Conservation (phyloP, 2,329 filamentous ascomycete species). For the Tolypocladium endophyticum region DNA sequence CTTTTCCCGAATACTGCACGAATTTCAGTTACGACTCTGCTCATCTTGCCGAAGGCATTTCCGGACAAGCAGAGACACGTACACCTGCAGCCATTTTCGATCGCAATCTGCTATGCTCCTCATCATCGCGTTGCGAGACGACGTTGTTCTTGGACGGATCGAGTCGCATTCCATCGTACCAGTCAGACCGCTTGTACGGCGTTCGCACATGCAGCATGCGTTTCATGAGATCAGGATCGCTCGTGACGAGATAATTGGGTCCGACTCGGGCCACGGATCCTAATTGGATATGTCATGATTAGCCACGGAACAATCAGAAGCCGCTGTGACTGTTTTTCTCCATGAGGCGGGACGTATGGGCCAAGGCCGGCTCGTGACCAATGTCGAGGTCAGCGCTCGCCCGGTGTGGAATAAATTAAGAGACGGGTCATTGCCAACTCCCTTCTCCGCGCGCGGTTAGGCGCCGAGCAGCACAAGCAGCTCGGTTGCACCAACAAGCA, state of each 20-base stretch:
- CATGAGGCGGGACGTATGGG: not conserved
- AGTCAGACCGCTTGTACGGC: constrained; percentile 23
- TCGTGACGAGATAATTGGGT: constrained; percentile 35
- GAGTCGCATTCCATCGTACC: constrained; percentile 38
- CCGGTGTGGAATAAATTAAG: not conserved
- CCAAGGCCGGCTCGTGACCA: not conserved
- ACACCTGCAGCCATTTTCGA: constrained; percentile 41
- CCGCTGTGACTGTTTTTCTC: not conserved
- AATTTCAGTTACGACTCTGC: not conserved
- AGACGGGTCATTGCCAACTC: not conserved
- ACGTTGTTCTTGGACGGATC: constrained; percentile 39
- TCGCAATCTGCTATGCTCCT: constrained; percentile 27
- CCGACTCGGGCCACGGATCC: constrained; percentile 21
- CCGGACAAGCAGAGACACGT: constrained; percentile 15
- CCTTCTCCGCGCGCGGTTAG: not conserved
- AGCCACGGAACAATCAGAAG: not conserved
- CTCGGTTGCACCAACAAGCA: not conserved
- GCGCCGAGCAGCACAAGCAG: not conserved
- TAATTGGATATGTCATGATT: not conserved
- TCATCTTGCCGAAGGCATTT: not conserved
- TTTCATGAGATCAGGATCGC: constrained; percentile 31
- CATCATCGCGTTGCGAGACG: constrained; percentile 36
- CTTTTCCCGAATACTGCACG: constrained; percentile 36
- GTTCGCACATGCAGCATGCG: constrained; percentile 27
- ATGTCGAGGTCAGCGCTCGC: not conserved